Evolutionary conservation across 225 moss, liverwort and hornwort species (phyloP).

Genomic region (Polytrichum commune): DNA sequence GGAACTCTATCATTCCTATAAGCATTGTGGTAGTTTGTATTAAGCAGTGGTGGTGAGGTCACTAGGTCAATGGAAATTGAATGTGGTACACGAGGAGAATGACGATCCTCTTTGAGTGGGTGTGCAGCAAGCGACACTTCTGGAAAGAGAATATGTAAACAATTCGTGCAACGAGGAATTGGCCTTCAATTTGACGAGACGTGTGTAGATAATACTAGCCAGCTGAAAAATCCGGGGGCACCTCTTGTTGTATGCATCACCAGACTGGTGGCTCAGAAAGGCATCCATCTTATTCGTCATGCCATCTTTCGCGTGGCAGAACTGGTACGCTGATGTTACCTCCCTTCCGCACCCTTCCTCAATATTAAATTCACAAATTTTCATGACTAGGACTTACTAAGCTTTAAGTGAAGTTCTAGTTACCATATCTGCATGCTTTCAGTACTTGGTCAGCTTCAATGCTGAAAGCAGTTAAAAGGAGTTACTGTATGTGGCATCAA

Average conservation of each 20-base stretch:
- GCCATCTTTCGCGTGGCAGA: conserved; percentile 32
- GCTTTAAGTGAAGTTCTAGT: no score
- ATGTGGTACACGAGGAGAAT: no score
- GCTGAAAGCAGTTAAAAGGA: no score
- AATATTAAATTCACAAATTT: neutral
- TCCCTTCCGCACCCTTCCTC: neutral
- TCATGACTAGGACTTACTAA: no score
- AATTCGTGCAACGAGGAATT: conserved; percentile 40
- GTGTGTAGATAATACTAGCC: conserved; percentile 8
- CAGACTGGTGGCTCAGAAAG: conserved; percentile 53
- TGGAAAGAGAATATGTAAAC: conserved; percentile 48
- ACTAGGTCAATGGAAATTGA: no score
- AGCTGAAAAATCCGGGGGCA: conserved; percentile 12
- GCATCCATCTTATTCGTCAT: conserved; percentile 49
- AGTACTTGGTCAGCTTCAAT: no score
- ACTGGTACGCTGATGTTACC: conserved; percentile 17
- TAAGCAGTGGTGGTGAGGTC: no score
- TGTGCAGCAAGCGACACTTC: conserved; percentile 26
- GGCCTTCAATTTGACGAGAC: conserved; percentile 31
- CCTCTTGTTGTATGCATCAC: conserved; percentile 46
- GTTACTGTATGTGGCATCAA: no score
- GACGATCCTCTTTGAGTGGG: neutral
- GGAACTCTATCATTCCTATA: neutral
- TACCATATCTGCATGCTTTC: no score
- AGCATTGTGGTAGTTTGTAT: no score